Percentiles rank a stretch among this genome's conserved stretches.
Evolutionary conservation across 1,139 yeast genomes (phyloP).

Genomic region (Petasospora fabianii): DNA sequence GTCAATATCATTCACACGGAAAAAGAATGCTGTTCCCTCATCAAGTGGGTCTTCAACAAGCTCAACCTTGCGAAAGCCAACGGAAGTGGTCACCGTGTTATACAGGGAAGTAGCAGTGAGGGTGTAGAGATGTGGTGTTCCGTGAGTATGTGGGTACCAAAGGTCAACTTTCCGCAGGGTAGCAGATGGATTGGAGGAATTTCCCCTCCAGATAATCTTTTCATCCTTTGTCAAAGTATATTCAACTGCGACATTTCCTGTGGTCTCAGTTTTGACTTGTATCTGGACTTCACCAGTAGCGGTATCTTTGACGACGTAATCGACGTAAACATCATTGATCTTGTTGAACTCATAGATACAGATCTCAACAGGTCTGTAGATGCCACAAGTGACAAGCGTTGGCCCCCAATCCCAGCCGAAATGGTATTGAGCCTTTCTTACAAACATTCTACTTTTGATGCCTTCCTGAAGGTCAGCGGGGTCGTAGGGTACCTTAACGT

Average conservation of each 20-base stretch:
- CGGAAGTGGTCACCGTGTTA: conserved; percentile 5
- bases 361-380: conserved; percentile 39
- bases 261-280: conserved; percentile 6
- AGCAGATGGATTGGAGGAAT: neutral
- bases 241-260: conserved; percentile 2
- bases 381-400: conserved; percentile 43
- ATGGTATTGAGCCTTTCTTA: conserved; percentile 52
- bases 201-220: conserved; percentile 10
- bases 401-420: conserved; percentile 65
- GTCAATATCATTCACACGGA: conserved; percentile 16
- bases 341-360: conserved; percentile 26
- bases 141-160: conserved; percentile 21
- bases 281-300: conserved; percentile 8
- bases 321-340: conserved; percentile 20
- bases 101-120: conserved; percentile 1
- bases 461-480: conserved; percentile 14
- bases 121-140: conserved; percentile 13
- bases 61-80: conserved; percentile 20
- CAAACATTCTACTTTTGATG: conserved; percentile 33
- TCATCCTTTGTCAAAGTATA: conserved; percentile 8
- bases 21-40: conserved; percentile 17
- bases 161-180: conserved; percentile 5
- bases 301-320: conserved; percentile 13
- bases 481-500: conserved; percentile 11
- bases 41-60: conserved; percentile 13